These are phyloP conservation scores for Tremella mesenterica DNA, from an alignment of 768 basidiomycete genomes.

Conservation along the genomic window DNA sequence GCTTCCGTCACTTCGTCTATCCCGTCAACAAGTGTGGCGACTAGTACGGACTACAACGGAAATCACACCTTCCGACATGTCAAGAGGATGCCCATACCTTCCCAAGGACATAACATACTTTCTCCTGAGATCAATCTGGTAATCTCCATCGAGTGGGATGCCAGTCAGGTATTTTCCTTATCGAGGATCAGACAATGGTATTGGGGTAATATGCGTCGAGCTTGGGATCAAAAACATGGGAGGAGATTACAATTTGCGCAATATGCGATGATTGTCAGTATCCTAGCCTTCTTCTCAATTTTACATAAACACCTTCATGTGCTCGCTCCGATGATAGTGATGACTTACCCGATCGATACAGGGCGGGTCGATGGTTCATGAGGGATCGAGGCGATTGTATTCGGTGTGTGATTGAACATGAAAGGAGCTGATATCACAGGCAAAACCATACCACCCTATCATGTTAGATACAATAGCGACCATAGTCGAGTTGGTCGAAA, in stretches of 20 bases:
- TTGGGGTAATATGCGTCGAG: conserved; percentile 3
- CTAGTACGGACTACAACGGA: neutral
- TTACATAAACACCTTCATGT: no score
- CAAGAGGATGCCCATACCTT: no score
- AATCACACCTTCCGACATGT: no score
- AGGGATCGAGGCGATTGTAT: neutral
- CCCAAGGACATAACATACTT: conserved; percentile 8
- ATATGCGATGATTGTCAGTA: conserved; percentile 9
- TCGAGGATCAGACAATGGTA: conserved; percentile 9
- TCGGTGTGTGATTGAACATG: no score
- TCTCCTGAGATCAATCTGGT: conserved; percentile 15
- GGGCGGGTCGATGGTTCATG: no score
- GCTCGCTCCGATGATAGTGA: no score
- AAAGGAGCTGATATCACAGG: conserved; percentile 8
- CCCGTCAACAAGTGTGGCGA: neutral
- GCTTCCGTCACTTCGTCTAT: neutral
- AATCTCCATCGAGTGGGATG: conserved; percentile 22
- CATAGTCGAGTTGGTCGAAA: conserved; percentile 7
- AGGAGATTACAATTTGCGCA: conserved; percentile 11
- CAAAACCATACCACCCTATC: conserved; percentile 20
- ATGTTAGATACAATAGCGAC: conserved; percentile 16
- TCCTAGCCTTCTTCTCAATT: neutral
- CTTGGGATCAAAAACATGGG: neutral
- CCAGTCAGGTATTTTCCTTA: conserved; percentile 5
- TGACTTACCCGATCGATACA: no score